Evolutionary conservation across 768 basidiomycete species (phyloP), one percentile per base, ranked within the genome.

Genomic region (Kwoniella botswanensis): DNA sequence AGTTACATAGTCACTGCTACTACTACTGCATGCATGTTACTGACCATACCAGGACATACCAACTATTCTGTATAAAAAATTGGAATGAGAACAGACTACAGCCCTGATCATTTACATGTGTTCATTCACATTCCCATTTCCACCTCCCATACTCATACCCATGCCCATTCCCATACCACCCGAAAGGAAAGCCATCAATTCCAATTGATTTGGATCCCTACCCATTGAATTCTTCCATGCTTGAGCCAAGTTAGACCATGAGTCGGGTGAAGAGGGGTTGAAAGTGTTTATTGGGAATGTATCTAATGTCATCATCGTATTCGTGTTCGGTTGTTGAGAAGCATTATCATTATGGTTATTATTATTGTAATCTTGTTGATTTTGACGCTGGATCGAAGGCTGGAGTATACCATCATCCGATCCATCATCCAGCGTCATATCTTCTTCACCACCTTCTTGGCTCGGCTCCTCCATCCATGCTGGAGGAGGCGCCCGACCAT

Each of bases 201-300:
- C 76, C 67, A 81, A 71, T 61, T 81, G 79, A 64, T 76, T 68
- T 41, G 79, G 73, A 24, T 77, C 73, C 13, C 65, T 67, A 11
- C 79, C 79, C 57, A 63, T 72, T 10, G 72, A 65, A n/a, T 63
- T 68, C 63, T 72, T 67, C 75, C 77, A 81, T 21, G 76, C 78
- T 17, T 62, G 12, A 7, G 67, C 78, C 4, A 81, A 62, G 3
- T 57, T 61, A 0, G 62, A 29, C 79, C 79, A 81, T 2, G 62
- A 46, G 1, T 60, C 72, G 13, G 79, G 76, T 15, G 65, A 65
- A 42, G 73, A 64, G 5, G 77, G 77, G 53, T 81, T 70, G 67
- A 81, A 81, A 4, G 68, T 50, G 2, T 67, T 15, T 10, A 76
- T 21, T 43, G 79, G 74, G 64, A 81, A 79, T n/a, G 70, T 71